Evolutionary conservation across 2,329 filamentous ascomycete genomes (phyloP), one percentile per base, ranked within the genome.

Genomic region (Alternaria brassicae): DNA sequence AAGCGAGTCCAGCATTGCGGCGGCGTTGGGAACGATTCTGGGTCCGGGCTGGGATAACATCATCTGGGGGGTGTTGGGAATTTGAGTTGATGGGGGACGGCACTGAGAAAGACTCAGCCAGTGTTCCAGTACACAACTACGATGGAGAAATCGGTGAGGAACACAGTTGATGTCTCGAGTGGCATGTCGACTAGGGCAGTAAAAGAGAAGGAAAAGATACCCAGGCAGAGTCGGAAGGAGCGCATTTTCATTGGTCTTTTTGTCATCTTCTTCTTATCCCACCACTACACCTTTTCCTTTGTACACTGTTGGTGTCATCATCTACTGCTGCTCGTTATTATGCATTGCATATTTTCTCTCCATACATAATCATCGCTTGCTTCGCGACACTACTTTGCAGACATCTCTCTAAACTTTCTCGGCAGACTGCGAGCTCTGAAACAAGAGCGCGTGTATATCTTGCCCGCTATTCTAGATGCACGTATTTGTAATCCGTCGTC

Each of bases 1-100:
- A 41, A 52, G 53, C 53, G 53, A 41, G 40, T 67, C 60, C 53
- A 47, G 57, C 57, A 60, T 60, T 60, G 53, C 53, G 53, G 57
- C 41, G 57, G 71, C 71, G 71, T 73, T 71, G 60, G 61, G 61
- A 67, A 48, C 23, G 28, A 60, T 42, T 56, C 56, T 49, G 61
- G 52, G 44, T 58, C 40, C 57, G 49, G 61, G 63, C 62, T 68
- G 48, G 58, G 61, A 65, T 23, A 42, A 60, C 55, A 60, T 62
- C 49, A 58, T 63, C 61, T 47, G 54, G 44, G 50, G 55, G 42
- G 30, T 44, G 56, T 55, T 58, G 40, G 23, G 23, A 23, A 50
- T 58, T 62, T 61, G 57, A 63, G 63, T 53, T 62, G 48, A 53
- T 51, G 56, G 32, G 21, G 60, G 40, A 49, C 56, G 62, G 66